phyloP scores from a whole-genome alignment of 768 basidiomycete species.

The Agaricus sinodeliciosus region DNA sequence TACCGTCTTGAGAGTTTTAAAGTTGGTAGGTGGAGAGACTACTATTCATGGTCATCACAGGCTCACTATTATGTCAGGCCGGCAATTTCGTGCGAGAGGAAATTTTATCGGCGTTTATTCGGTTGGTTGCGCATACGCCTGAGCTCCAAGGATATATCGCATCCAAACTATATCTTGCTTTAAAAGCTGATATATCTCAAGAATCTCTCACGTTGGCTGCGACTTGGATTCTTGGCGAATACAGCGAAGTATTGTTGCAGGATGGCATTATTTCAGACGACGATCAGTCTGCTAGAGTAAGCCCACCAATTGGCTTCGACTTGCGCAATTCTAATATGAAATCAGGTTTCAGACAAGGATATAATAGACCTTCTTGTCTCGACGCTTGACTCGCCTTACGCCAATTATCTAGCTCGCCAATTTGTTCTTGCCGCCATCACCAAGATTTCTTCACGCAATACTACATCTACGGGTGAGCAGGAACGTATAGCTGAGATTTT shows the following conservation, averaged over 20 bases:
- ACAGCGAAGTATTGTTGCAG: constrained; percentile 84
- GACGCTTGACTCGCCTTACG: constrained; percentile 89
- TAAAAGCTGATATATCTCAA: constrained; percentile 90
- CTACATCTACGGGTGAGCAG: constrained; percentile 60
- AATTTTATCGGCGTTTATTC: constrained; percentile 89
- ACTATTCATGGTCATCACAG: neutral
- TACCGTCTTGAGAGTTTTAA: constrained; percentile 87
- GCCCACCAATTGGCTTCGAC: constrained; percentile 11
- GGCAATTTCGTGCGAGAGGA: constrained; percentile 98
- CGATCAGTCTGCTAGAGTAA: constrained; percentile 64
- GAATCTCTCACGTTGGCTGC: constrained; percentile 91
- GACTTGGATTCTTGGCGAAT: constrained; percentile 96
- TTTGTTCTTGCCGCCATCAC: constrained; percentile 87
- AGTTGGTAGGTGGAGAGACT: constrained; percentile 51
- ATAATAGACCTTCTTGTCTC: constrained; percentile 82
- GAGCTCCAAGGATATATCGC: constrained; percentile 95
- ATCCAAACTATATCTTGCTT: constrained; percentile 82
- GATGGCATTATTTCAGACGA: constrained; percentile 66
- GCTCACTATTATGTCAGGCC: constrained; percentile 46
- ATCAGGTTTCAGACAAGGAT: constrained; percentile 72
- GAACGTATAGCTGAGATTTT: constrained; percentile 75
- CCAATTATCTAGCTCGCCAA: constrained; percentile 86
- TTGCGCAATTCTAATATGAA: neutral
- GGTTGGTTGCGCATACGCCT: constrained; percentile 93
- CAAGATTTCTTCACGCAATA: constrained; percentile 81